A percentile compares a stretch with the other conserved stretches of the same genome.
Conservation (phyloP, 179 eudicot genomes). For the Carnegiea gigantea region DNA sequence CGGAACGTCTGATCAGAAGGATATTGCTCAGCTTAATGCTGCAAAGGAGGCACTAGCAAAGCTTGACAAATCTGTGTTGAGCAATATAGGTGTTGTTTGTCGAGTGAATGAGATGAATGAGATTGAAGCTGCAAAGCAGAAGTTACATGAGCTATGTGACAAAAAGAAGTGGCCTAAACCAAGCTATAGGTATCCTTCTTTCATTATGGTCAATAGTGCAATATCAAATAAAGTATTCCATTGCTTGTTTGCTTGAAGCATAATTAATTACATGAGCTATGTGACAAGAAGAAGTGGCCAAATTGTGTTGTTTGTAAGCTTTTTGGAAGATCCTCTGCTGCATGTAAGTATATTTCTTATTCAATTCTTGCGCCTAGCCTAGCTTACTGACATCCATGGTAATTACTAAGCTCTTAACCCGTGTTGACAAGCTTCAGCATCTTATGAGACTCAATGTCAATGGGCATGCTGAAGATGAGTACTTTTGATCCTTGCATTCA, state of each 20-base stretch:
- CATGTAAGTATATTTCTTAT: background rate
- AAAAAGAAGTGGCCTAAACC: conserved; percentile 80
- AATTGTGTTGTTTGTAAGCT: background rate
- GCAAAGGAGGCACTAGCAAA: conserved; percentile 61
- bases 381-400: background rate
- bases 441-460: too few relatives aligned
- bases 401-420: background rate
- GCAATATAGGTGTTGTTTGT: conserved; percentile 16
- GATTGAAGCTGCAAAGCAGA: conserved; percentile 72
- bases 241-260: background rate
- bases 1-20: conserved; percentile 56
- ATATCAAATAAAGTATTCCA: background rate
- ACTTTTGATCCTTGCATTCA: too few relatives aligned
- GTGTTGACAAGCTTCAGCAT: background rate
- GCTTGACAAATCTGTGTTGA: conserved; percentile 21
- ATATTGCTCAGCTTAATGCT: conserved; percentile 70
- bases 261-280: background rate
- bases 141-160: conserved; percentile 59
- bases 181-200: conserved; percentile 54
- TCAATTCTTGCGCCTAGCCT: background rate
- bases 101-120: conserved; percentile 40
- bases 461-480: too few relatives aligned
- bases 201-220: background rate
- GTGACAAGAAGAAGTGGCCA: too few relatives aligned
- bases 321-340: background rate